Base-by-base conservation (phyloP, 306 rosid species). In the Corylus americana region DNA sequence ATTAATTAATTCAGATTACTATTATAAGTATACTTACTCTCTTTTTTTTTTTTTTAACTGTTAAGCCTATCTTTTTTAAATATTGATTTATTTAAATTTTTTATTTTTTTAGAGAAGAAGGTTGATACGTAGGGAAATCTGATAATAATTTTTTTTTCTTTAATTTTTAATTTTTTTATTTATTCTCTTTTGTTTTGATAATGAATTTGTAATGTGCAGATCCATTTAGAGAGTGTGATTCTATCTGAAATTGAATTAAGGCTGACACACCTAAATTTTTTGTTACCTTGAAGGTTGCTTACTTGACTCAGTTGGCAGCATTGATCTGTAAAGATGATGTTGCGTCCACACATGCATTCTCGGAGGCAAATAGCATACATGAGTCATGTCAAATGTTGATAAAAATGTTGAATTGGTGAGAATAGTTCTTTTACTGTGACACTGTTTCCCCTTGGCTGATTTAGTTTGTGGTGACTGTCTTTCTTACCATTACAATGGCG, bases 351-450 rank as follows among this genome's bases (percentile, higher is more conserved):
- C 83, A 27, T 79, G 80, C 93, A 49, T 88, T 89, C 76, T 81
- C 93, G 86, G 94, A 89, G 86, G 87, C 82, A 59, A 89, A 87
- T 71, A 73, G 83, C 37, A 87, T 80, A 61, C 82, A 82, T 44
- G 97, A 87, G 68, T 69, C 92, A 16, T 89, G 98, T 73, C 83
- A 77, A 73, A 83, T 80, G 83, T 80, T 96, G 83, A 81, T 93
- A 68, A 85, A 85, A 73, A 85, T 83, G 89, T 93, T 93, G 98
- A 86, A 82, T 74, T 29, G 91, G 99, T 96, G 77, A 90, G 93
- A 70, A 35, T 47, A 45, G 64, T 16, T 54, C 50, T 22, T 27
- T 35, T 14, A n/a, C 47, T 55, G 20, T 49, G 72, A 22, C 16
- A 73, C 13, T 0, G 11, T 54, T 73, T 39, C 31, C 70, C 50